Conservation (phyloP, 2,329 filamentous ascomycete species). For the Colletotrichum limetticola region DNA sequence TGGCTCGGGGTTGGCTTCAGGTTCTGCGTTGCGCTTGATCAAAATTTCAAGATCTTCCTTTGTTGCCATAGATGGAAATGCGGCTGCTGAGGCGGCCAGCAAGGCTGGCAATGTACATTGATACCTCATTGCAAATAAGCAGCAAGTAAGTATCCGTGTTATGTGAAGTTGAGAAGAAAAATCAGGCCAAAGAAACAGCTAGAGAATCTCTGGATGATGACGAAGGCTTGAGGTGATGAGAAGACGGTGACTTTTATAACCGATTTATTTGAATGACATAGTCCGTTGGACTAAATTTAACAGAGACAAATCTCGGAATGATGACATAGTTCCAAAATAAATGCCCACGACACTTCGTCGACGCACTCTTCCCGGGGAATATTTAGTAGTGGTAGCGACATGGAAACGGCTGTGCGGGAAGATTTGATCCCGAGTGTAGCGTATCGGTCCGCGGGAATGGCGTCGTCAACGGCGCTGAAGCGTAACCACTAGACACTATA, state of each 20-base stretch:
- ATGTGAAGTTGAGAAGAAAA: too few species aligned
- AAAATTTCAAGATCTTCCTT: conserved; percentile 9
- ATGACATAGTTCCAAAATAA: not conserved
- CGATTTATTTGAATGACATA: not conserved
- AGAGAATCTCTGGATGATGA: not conserved
- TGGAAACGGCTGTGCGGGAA: not conserved
- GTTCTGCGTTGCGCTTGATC: conserved; percentile 8
- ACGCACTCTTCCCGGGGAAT: not conserved
- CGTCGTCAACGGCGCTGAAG: not conserved
- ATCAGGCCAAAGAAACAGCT: not conserved
- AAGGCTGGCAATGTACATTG: not conserved
- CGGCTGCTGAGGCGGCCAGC: conserved; percentile 8
- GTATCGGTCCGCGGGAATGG: not conserved
- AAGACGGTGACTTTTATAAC: not conserved
- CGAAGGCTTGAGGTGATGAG: not conserved
- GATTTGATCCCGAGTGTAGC: not conserved
- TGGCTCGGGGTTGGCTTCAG: conserved; percentile 14
- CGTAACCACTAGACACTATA: not conserved
- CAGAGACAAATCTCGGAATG: not conserved
- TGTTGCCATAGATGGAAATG: conserved; percentile 19
- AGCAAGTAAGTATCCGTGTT: too few species aligned
- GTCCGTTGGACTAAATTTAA: not conserved
- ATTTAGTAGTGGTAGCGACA: too few species aligned
- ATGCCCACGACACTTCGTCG: not conserved
- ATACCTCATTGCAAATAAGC: conserved; percentile 10